Conservation (phyloP, 495 filamentous ascomycete species). For the Thermothielavioides terrestris region DNA sequence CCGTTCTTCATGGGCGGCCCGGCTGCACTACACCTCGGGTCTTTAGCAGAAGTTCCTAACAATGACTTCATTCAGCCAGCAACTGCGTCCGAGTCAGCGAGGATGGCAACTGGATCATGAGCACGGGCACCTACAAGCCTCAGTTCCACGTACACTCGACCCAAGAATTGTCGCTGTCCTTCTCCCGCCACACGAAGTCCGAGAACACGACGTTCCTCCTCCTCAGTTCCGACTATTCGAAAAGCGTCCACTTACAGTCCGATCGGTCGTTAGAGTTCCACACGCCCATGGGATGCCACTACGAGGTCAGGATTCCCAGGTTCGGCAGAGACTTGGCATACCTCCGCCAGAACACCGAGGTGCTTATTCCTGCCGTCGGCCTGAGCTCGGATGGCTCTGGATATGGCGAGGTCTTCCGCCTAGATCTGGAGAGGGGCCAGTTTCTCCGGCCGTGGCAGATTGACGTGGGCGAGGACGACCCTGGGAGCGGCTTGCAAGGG, state of each 20-base stretch:
- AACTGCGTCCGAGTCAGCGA: conserved; percentile 84
- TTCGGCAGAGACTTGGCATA: conserved; percentile 89
- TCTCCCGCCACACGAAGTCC: conserved; percentile 81
- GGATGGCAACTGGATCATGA: conserved; percentile 98
- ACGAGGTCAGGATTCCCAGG: conserved; percentile 75
- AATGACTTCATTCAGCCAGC: conserved; percentile 47
- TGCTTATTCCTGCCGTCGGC: conserved; percentile 78
- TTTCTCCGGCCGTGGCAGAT: conserved; percentile 74
- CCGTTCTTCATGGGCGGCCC: not conserved
- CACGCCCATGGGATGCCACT: conserved; percentile 79
- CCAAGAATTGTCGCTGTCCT: conserved; percentile 86
- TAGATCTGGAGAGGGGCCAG: conserved; percentile 74
- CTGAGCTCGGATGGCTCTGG: conserved; percentile 63
- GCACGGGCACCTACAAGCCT: conserved; percentile 87
- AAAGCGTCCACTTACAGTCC: conserved; percentile 86
- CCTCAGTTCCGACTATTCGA: conserved; percentile 89
- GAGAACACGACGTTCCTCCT: conserved; percentile 92
- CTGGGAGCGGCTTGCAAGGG: conserved; percentile 66
- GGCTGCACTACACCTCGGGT: not conserved
- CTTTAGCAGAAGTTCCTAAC: too few relatives aligned
- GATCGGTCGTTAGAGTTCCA: conserved; percentile 93
- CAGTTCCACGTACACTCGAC: conserved; percentile 95
- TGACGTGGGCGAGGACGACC: conserved; percentile 78
- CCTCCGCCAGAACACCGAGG: conserved; percentile 77
- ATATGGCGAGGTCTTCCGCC: conserved; percentile 79